Percentiles rank a stretch among this genome's conserved stretches.
These are phyloP conservation scores for Solanum okadae DNA, from an alignment of 257 asterid species.

Conservation along the genomic window DNA sequence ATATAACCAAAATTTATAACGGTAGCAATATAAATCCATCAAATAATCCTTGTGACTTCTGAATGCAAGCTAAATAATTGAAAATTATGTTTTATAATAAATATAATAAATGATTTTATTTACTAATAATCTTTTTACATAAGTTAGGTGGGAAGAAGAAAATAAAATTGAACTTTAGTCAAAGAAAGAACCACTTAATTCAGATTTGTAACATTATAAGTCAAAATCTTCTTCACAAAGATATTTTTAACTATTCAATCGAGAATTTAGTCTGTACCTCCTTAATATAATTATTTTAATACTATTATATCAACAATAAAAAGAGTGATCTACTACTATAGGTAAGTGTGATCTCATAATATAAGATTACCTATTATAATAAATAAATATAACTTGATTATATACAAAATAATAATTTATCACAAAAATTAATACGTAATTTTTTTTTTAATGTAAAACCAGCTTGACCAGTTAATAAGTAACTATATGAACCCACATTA, in stretches of 20 bases:
- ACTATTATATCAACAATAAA: background rate
- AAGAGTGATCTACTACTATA: background rate
- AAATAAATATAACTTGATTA: background rate
- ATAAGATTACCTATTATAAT: background rate
- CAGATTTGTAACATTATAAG: background rate
- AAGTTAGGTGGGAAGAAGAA: background rate
- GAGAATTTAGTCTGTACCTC: background rate
- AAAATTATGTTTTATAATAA: background rate
- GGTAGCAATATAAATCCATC: background rate
- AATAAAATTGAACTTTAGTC: background rate
- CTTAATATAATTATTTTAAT: background rate
- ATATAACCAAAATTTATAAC: background rate
- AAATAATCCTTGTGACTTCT: background rate
- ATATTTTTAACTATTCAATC: background rate
- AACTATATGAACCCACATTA: constrained; percentile 13
- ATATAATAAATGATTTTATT: background rate
- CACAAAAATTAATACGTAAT: too few relatives aligned
- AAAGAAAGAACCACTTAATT: background rate
- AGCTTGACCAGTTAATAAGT: constrained; percentile 8
- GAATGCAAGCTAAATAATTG: background rate
- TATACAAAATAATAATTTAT: background rate
- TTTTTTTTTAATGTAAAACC: background rate
- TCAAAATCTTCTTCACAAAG: background rate
- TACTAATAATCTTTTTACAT: background rate
- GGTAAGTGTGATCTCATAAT: background rate